phyloP scores from a whole-genome alignment of 2,329 filamentous ascomycete genomes.

The Pseudohalonectria lignicola region DNA sequence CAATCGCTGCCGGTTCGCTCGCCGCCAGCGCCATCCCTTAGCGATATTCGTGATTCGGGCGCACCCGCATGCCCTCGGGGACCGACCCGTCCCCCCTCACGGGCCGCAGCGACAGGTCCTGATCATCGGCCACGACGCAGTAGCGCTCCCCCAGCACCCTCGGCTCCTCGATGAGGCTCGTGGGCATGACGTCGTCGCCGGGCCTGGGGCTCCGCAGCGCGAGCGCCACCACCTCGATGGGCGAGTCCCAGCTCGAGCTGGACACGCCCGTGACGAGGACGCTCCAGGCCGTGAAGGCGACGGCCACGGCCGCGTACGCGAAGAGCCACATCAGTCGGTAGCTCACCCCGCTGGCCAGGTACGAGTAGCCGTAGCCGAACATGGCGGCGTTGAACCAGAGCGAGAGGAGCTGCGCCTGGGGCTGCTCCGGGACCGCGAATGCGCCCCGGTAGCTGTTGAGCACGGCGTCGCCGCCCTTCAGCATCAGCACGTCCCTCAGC shows the following conservation, averaged over 20 bases:
- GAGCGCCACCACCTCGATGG: neutral
- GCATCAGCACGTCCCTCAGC: neutral
- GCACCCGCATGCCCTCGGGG: too few species aligned
- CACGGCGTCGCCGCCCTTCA: too few species aligned
- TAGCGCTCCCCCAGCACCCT: neutral
- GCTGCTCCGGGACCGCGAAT: neutral
- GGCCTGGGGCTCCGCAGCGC: neutral
- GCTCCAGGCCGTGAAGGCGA: neutral
- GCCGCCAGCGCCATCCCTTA: neutral
- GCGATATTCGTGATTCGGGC: too few species aligned
- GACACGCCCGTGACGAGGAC: neutral
- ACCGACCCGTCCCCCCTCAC: too few species aligned
- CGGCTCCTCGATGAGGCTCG: neutral
- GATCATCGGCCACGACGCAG: neutral
- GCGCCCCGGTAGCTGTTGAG: neutral
- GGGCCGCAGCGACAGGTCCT: neutral
- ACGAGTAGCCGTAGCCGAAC: neutral
- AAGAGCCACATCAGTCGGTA: neutral
- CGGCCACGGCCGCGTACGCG: neutral
- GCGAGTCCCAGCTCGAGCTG: conserved; percentile 1
- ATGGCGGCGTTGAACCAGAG: neutral
- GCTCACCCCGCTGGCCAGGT: neutral
- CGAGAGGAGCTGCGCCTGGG: neutral
- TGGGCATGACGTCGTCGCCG: neutral
- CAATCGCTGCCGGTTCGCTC: too few species aligned